Base-by-base conservation (phyloP, 768 basidiomycete species). In the Candolleomyces aberdarensis region DNA sequence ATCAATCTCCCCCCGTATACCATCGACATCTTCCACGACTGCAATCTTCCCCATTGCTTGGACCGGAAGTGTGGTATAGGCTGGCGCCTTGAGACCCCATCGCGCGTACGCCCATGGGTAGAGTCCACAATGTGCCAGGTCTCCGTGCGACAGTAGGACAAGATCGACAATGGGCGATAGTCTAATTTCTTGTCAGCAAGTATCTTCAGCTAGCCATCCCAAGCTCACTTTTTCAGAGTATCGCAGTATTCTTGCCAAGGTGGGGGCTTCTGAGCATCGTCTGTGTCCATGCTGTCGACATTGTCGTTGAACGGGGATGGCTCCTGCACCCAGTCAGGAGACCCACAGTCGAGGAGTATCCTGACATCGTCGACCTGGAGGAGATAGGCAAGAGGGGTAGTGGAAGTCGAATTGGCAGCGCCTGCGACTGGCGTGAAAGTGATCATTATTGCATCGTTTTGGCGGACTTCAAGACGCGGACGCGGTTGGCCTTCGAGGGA, bases 41-140 rank as follows among this genome's bases (percentile, higher is more conserved):
- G 93, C 93, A 47, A 98, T 92, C 39, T 93, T 83, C 4, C 92
- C 96, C 89, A 95, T 96, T 58, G 96, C 94, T 66, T 96, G 93
- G 0, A 97, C 94, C 41, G 96, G 96, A 29, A 98, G 83, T 2
- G 96, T 96, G 0, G 92, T 91, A 71, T 98, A 99, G 19, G 94
- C 87, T 3, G 95, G 94, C 20, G 95, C 95, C 61, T 83, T 88
- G 46, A 98, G 80, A 20, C 88, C 88, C 89, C 93, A 95, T 71
- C 85, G 82, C 17, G 94, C 84, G 71, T 92, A 83, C 5, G 97
- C 95, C 72, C 92, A 98, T 11, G 97, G 87, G 70, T 93, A 95
- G n/a, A 98, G 79, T 15, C 96, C 96, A 29, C 89, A 83, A 70
- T 97, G 95, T 0, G 85, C 79, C 13, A 97, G 81, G 67, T 96